These are phyloP conservation scores for Hyaloscypha bicolor DNA, from an alignment of 495 filamentous ascomycete species.

Conservation along the genomic window DNA sequence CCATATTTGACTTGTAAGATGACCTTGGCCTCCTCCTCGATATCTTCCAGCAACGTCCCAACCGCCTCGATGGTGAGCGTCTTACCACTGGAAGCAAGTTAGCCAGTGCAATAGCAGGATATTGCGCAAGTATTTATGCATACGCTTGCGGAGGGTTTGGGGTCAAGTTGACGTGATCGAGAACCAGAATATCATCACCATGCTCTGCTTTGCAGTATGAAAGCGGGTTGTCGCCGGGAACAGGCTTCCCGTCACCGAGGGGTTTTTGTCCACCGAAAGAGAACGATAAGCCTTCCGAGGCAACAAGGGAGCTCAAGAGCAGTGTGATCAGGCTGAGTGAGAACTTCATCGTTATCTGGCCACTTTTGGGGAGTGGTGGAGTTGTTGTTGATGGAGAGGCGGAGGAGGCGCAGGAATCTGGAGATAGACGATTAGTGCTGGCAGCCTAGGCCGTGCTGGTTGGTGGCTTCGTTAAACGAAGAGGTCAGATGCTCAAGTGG, in stretches of 20 bases:
- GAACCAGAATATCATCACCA: conserved; percentile 60
- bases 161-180: conserved; percentile 74
- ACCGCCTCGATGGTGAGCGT: conserved; percentile 77
- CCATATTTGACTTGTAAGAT: conserved; percentile 89
- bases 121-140: conserved; percentile 39
- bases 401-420: conserved; percentile 4
- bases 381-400: conserved; percentile 5
- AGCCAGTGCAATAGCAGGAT: conserved; percentile 4
- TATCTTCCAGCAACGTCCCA: conserved; percentile 66
- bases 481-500: too few relatives aligned
- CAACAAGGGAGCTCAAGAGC: conserved; percentile 30
- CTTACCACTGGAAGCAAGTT: conserved; percentile 60
- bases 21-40: conserved; percentile 79
- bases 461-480: too few relatives aligned
- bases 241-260: conserved; percentile 42
- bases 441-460: neutral
- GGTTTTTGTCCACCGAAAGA: conserved; percentile 27
- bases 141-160: conserved; percentile 92
- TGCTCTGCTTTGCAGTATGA: conserved; percentile 68
- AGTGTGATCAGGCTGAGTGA: conserved; percentile 26
- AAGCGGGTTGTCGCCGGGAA: conserved; percentile 78
- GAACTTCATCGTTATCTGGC: conserved; percentile 29
- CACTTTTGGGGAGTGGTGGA: neutral
- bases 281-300: conserved; percentile 30
- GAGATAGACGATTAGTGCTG: neutral